Percentiles rank a stretch among this genome's conserved stretches.
Evolutionary conservation across 805 yeast species (phyloP).

Genomic region (Lachancea cidri): DNA sequence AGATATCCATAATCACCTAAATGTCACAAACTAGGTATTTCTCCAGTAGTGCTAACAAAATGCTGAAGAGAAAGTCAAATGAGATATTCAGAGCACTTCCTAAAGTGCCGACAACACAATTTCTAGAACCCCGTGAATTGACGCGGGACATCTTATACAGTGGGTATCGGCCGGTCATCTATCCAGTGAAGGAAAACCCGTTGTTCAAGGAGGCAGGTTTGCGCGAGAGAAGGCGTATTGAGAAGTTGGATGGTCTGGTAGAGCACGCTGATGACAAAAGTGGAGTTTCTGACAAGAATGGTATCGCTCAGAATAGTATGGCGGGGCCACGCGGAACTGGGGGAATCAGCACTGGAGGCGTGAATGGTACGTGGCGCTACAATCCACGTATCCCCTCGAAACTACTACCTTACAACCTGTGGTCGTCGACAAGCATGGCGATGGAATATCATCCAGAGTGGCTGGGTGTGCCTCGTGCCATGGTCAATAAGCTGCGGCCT

Average conservation of each 20-base stretch:
- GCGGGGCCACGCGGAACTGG: conserved; percentile 28
- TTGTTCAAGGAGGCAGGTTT: conserved; percentile 17
- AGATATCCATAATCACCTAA: too few relatives aligned
- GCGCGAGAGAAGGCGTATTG: conserved; percentile 3
- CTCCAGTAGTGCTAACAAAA: conserved; percentile 2
- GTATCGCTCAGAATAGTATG: conserved; percentile 11
- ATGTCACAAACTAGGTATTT: conserved; percentile 9
- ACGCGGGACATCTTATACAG: conserved; percentile 28
- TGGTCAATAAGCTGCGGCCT: conserved; percentile 24
- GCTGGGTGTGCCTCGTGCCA: conserved; percentile 24
- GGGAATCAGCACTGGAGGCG: conserved; percentile 29
- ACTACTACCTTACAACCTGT: conserved; percentile 22
- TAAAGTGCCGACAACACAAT: conserved; percentile 31
- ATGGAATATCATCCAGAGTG: conserved; percentile 32
- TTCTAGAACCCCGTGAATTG: conserved; percentile 23
- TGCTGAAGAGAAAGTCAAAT: conserved; percentile 10
- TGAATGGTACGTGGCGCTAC: conserved; percentile 30
- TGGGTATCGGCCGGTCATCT: conserved; percentile 31
- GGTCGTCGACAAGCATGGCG: conserved; percentile 29
- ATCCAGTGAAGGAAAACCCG: conserved; percentile 32
- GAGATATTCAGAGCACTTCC: conserved; percentile 25
- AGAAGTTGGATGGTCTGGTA: too few relatives aligned
- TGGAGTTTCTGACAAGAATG: too few relatives aligned
- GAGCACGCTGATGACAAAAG: too few relatives aligned
- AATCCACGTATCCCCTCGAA: conserved; percentile 22